Base-by-base conservation (phyloP, 129 eudicot species). In the Scalesia atractyloides region DNA sequence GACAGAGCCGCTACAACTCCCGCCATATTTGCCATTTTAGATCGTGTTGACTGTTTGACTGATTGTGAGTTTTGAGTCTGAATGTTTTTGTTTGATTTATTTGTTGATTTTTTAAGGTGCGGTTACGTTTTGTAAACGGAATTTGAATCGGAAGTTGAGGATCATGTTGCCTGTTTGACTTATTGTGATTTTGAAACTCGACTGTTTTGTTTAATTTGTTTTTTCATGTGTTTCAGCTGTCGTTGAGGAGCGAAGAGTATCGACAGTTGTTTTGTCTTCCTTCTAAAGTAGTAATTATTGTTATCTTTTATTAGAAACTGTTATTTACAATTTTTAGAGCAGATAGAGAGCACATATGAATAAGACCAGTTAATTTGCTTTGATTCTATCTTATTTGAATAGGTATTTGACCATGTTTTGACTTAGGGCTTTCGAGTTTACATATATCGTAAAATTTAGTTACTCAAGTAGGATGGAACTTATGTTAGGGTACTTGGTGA, bases 101-200 rank as follows among this genome's bases (percentile, higher is more conserved):
- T 69, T 64, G 26, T 22, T 22, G 26, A 22, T 22, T 22, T 22
- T 14, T 60, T 74, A 82, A 73, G 91, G 96, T 87, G 8, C 12
- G 9, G 4, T 36, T 54, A 24, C 34, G 71, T 39, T 62, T 20
- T 36, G 57, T 71, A 14, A 22, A 10, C 3, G 26, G 15, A 72
- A 19, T 47, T 39, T 61, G 24, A 39, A 52, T 78, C 64, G 5
- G 64, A n/a, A 43, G 43, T 43, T 52, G 72, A 8, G 64, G 66
- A 14, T 64, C 62, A 17, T 64, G 51, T 49, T 62, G 53, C 51
- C 66, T 58, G 7, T 51, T 22, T 66, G 53, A 33, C 36, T 72
- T 56, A 60, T 75, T 16, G 36, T 52, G 66, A 34, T 3, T 34
- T n/a, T n/a, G n/a, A n/a, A 17, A 19, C 36, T 24, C 24, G n/a